Evolutionary conservation across 192 early-diverging fungal genomes (phyloP), one percentile per base, ranked within the genome.

Genomic region (Umbelopsis vinacea): DNA sequence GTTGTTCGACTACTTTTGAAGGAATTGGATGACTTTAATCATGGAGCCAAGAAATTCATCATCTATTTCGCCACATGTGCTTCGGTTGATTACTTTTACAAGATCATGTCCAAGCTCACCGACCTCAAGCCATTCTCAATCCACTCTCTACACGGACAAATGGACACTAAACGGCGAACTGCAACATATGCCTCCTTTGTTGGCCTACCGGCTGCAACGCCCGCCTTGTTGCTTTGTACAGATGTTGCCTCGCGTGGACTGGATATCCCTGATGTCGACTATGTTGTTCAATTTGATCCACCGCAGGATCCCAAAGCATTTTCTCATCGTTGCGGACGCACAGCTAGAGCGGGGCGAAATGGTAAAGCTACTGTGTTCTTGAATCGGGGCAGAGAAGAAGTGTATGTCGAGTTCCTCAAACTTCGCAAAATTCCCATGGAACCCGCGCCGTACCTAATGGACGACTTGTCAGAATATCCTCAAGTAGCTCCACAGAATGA

Each of bases 21-120:
- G 26, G 75, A 81, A 48, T 37, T 75, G 19, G 21, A n/a, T 0
- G 43, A 72, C 26, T 5, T 35, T 9, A 63, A 72, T 29, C 3
- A 29, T 48, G 66, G 68, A 22, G 86, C 89, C 60, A 89, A 91
- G 69, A 98, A 97, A 74, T 91, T 89, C 47, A 97, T 99, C 50
- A 86, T 97, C 15, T 99, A 98, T 74, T 95, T 98, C 74, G 89
- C 92, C n/a, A 97, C 96, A 0, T 96, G 97, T 70, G 94, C 96
- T 9, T 89, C 90, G 45, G 97, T 99, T 21, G 97, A 99, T 77
- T 99, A 97, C 74, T 96, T 95, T 76, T 93, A 87, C 84, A 90
- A 90, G 67, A 69, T 88, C 4, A 71, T 87, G 8, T 76, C 81
- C 15, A 76, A 74, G 6, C 52, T 88, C 12, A 76, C 81, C 17